These are phyloP conservation scores for Ogataea pini DNA, from an alignment of 805 yeast species.

Conservation along the genomic window DNA sequence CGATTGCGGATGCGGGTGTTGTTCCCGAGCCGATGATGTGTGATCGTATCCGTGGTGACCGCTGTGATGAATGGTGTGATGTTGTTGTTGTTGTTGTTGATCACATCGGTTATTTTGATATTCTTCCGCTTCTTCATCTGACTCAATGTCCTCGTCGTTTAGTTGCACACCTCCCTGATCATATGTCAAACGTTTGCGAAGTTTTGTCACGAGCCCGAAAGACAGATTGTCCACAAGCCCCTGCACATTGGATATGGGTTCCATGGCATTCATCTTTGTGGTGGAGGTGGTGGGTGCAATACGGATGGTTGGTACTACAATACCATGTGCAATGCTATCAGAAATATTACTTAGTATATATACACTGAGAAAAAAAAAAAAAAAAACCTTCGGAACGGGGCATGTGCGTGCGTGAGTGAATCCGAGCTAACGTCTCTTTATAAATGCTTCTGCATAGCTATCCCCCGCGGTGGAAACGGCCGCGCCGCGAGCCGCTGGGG, in stretches of 20 bases:
- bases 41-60: background rate
- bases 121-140: background rate
- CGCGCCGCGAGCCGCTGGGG: slow-evolving; percentile 9
- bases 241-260: slow-evolving; percentile 10
- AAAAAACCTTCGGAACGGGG: background rate
- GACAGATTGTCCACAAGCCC: slow-evolving; percentile 17
- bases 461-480: slow-evolving; percentile 2
- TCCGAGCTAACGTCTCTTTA: background rate
- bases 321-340: too few species aligned
- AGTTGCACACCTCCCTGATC: slow-evolving; percentile 23
- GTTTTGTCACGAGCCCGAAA: slow-evolving; percentile 20
- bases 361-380: background rate
- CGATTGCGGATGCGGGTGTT: background rate
- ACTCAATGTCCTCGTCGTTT: slow-evolving; percentile 1
- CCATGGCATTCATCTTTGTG: slow-evolving; percentile 1
- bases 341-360: background rate
- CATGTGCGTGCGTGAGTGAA: background rate
- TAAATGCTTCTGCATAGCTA: background rate
- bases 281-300: background rate
- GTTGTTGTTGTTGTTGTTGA: background rate
- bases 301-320: background rate
- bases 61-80: background rate
- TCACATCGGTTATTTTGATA: background rate
- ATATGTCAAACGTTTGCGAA: slow-evolving; percentile 13
- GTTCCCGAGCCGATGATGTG: too few species aligned